A percentile compares a stretch with the other conserved stretches of the same genome.
phyloP scores from a whole-genome alignment of 2,329 filamentous ascomycete genomes.

The Acephala macrosclerotiorum region DNA sequence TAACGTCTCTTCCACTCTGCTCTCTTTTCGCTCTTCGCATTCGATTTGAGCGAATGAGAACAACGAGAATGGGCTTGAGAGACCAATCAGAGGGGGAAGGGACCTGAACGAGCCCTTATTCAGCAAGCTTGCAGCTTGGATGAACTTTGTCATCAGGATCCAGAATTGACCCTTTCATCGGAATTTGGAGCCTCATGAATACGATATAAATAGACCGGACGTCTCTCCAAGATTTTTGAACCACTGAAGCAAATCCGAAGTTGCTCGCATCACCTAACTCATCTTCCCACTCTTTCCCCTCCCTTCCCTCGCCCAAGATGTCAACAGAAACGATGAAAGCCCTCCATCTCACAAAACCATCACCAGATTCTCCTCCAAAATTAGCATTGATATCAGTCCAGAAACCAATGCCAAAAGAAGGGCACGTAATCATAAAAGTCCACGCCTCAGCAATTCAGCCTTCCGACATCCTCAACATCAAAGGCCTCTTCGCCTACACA shows the following conservation, averaged over 20 bases:
- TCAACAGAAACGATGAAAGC: constrained; percentile 33
- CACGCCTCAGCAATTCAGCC: constrained; percentile 40
- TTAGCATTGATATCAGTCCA: constrained; percentile 29
- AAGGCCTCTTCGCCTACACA: constrained; percentile 34
- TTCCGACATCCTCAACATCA: constrained; percentile 36
- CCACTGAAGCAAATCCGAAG: no score
- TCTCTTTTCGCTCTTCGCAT: background rate
- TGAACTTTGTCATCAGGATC: background rate
- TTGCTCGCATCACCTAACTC: background rate
- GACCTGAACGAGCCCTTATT: background rate
- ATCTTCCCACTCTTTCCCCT: background rate
- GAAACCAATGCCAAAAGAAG: constrained; percentile 29
- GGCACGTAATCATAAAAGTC: constrained; percentile 35
- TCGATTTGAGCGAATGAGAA: background rate
- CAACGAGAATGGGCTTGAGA: background rate
- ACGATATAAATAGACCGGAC: background rate
- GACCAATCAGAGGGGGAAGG: background rate
- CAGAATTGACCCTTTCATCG: background rate
- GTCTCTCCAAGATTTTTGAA: background rate
- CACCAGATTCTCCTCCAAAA: constrained; percentile 16
- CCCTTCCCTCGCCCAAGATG: background rate
- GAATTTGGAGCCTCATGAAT: background rate
- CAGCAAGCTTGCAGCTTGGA: constrained; percentile 8
- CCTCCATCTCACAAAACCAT: constrained; percentile 30
- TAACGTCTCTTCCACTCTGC: background rate